Conservation (phyloP, 331 rosid genomes). For the Pyracantha coccinea region DNA sequence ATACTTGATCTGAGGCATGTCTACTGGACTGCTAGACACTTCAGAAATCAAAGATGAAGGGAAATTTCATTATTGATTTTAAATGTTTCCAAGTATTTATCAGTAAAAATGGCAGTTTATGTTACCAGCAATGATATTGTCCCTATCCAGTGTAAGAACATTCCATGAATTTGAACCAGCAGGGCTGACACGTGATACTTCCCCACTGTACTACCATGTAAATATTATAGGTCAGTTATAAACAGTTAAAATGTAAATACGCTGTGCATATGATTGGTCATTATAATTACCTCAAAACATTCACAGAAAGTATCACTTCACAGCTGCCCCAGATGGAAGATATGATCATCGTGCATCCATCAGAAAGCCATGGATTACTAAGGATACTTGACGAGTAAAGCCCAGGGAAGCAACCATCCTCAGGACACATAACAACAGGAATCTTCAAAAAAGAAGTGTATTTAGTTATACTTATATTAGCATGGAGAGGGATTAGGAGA, state of each 20-base stretch:
- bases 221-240: conserved; percentile 11
- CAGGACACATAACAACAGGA: conserved; percentile 70
- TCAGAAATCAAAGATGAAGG: conserved; percentile 12
- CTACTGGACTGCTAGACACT: conserved; percentile 90
- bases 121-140: conserved; percentile 81
- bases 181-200: conserved; percentile 59
- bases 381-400: conserved; percentile 57
- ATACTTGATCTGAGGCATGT: conserved; percentile 75
- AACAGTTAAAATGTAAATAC: background rate
- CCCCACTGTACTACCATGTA: conserved; percentile 46
- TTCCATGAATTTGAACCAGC: conserved; percentile 66
- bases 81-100: background rate
- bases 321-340: conserved; percentile 73
- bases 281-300: conserved; percentile 56
- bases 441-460: conserved; percentile 33
- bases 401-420: conserved; percentile 86
- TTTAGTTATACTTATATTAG: background rate
- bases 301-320: conserved; percentile 71
- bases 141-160: conserved; percentile 66
- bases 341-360: conserved; percentile 68
- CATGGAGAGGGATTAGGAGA: background rate
- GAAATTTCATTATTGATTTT: background rate
- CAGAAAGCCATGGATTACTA: conserved; percentile 81
- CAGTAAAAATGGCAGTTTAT: conserved; percentile 18
- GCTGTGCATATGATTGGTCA: background rate